phyloP scores from a whole-genome alignment of 257 asterid species.

The Apocynum venetum region DNA sequence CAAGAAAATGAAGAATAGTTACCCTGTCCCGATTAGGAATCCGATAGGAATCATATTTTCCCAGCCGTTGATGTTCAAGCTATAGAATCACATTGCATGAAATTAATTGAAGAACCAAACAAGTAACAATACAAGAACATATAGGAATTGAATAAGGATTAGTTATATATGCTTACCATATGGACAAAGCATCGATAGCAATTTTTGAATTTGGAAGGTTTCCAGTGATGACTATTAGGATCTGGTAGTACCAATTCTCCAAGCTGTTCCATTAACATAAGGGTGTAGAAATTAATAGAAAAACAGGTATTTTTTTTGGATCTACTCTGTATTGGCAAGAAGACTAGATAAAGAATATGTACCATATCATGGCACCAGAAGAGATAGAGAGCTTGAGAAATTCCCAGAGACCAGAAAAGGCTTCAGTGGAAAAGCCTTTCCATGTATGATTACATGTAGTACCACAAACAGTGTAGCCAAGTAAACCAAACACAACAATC shows the following conservation, averaged over 20 bases:
- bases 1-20: background rate
- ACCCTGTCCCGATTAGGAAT: slow-evolving; percentile 84
- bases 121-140: background rate
- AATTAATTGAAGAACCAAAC: background rate
- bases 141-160: background rate
- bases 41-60: slow-evolving; percentile 76
- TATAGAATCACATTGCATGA: slow-evolving; percentile 17
- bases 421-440: slow-evolving; percentile 68
- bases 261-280: slow-evolving; percentile 25
- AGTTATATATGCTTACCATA: slow-evolving; percentile 35
- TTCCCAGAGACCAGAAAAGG: slow-evolving; percentile 81
- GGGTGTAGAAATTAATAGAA: background rate
- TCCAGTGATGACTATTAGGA: slow-evolving; percentile 69
- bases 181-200: slow-evolving; percentile 62
- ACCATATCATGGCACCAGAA: slow-evolving; percentile 96
- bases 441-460: slow-evolving; percentile 77
- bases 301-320: background rate
- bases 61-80: slow-evolving; percentile 81
- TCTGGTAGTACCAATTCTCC: slow-evolving; percentile 67
- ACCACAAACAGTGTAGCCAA: slow-evolving; percentile 50
- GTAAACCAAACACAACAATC: slow-evolving; percentile 41
- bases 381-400: slow-evolving; percentile 72
- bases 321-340: too few relatives aligned
- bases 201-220: slow-evolving; percentile 49
- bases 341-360: background rate